Percentiles rank a stretch among this genome's conserved stretches.
These are phyloP conservation scores for Mycosphaerella sp. DNA, from an alignment of 2,329 filamentous ascomycete species.

Conservation along the genomic window DNA sequence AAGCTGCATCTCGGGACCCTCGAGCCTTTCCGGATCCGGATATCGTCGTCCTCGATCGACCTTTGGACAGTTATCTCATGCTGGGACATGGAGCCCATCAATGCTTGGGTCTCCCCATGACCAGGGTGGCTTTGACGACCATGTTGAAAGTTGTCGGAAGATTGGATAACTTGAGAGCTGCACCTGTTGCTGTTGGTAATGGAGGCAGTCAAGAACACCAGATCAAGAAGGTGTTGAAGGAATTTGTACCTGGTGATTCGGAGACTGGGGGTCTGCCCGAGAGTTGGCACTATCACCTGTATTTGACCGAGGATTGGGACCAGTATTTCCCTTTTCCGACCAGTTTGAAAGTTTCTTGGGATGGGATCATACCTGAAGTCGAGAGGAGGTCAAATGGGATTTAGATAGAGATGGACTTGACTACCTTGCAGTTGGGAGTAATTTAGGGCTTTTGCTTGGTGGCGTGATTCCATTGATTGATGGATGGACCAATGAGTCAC, in stretches of 20 bases:
- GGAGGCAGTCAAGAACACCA: slow-evolving; percentile 32
- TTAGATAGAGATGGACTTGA: background rate
- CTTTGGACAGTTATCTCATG: slow-evolving; percentile 40
- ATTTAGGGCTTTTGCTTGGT: no score
- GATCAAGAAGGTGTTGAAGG: slow-evolving; percentile 40
- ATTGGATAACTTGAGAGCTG: slow-evolving; percentile 37
- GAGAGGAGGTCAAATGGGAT: slow-evolving; percentile 1
- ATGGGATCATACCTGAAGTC: slow-evolving; percentile 20
- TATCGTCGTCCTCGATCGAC: slow-evolving; percentile 34
- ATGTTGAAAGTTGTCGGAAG: slow-evolving; percentile 42
- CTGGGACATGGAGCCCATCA: slow-evolving; percentile 40
- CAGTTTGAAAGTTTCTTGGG: slow-evolving; percentile 34
- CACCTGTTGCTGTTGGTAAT: slow-evolving; percentile 31
- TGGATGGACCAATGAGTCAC: no score
- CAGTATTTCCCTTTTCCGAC: slow-evolving; percentile 43
- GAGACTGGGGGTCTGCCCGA: slow-evolving; percentile 29
- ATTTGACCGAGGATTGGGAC: slow-evolving; percentile 45
- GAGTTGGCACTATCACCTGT: slow-evolving; percentile 36
- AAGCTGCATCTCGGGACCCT: slow-evolving; percentile 38
- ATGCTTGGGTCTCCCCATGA: slow-evolving; percentile 41
- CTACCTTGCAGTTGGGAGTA: no score
- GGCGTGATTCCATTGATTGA: no score
- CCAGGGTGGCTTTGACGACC: slow-evolving; percentile 38
- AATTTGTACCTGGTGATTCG: slow-evolving; percentile 28
- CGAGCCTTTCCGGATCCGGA: slow-evolving; percentile 39